A percentile compares a stretch with the other conserved stretches of the same genome.
Conservation (phyloP, 805 yeast species). For the Candida taoyuanica region DNA sequence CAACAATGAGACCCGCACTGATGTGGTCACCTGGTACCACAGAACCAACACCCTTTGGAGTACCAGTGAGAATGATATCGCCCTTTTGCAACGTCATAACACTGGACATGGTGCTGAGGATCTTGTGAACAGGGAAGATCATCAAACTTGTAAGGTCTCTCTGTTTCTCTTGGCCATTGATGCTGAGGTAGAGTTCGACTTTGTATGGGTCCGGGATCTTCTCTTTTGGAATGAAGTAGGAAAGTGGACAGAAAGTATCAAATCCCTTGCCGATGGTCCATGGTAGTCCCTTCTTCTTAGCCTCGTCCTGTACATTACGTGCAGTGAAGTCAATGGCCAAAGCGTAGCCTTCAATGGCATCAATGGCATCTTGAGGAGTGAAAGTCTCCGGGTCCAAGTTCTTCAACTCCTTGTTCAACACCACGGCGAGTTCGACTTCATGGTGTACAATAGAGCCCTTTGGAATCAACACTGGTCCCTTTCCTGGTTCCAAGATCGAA, state of each 20-base stretch:
- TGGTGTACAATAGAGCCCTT: conserved; percentile 78
- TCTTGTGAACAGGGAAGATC: conserved; percentile 82
- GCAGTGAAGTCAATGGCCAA: conserved; percentile 93
- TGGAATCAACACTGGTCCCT: conserved; percentile 82
- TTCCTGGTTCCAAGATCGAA: conserved; percentile 57
- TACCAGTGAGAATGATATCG: conserved; percentile 89
- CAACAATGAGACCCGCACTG: conserved; percentile 53
- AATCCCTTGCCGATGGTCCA: conserved; percentile 97
- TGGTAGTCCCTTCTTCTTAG: conserved; percentile 90
- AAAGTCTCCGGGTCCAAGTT: conserved; percentile 55
- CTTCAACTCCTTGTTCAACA: conserved; percentile 59
- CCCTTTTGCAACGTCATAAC: conserved; percentile 90
- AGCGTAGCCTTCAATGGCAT: conserved; percentile 81
- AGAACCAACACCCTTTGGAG: conserved; percentile 96
- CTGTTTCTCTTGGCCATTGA: conserved; percentile 71
- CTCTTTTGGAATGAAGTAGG: conserved; percentile 61
- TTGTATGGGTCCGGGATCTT: conserved; percentile 70
- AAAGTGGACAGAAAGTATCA: conserved; percentile 92
- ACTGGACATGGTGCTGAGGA: conserved; percentile 75
- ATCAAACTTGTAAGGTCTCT: conserved; percentile 73
- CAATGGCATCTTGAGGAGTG: conserved; percentile 62
- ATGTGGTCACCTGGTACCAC: conserved; percentile 75
- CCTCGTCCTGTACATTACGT: conserved; percentile 91
- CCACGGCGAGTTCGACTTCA: conserved; percentile 87
- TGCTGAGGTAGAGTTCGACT: conserved; percentile 54